A percentile compares a stretch with the other conserved stretches of the same genome.
Evolutionary conservation across 257 asterid genomes (phyloP).

Genomic region (Solanum dulcamara): DNA sequence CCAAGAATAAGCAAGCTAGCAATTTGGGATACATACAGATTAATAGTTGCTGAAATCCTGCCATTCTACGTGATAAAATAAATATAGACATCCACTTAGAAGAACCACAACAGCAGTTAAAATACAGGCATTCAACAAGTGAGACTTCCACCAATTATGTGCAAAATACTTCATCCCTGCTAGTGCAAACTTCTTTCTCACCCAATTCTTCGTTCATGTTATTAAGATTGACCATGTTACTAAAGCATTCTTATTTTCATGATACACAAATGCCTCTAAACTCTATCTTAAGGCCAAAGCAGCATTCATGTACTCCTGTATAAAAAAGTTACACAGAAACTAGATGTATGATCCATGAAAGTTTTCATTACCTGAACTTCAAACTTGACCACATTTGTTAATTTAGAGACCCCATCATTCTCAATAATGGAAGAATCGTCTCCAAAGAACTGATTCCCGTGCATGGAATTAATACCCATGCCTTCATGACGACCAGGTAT

Average conservation of each 20-base stretch:
- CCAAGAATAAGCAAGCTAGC: not conserved
- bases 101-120: not conserved
- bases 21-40: not conserved
- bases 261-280: not conserved
- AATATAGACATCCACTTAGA: not conserved
- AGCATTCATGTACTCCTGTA: not conserved
- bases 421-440: conserved; percentile 50
- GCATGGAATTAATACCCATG: conserved; percentile 30
- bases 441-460: conserved; percentile 32
- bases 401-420: conserved; percentile 29
- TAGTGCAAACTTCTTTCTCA: not conserved
- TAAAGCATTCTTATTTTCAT: not conserved
- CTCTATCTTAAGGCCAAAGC: not conserved
- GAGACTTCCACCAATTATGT: not conserved
- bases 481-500: conserved; percentile 31
- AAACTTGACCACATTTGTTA: conserved; percentile 61
- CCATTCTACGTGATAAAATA: not conserved
- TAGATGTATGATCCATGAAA: not conserved
- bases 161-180: not conserved
- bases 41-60: not conserved
- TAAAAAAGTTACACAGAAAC: not conserved
- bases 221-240: not conserved
- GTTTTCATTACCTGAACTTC: conserved; percentile 66
- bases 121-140: not conserved
- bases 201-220: not conserved